phyloP scores from a whole-genome alignment of 2,329 filamentous ascomycete genomes.

The Metarhizium album region DNA sequence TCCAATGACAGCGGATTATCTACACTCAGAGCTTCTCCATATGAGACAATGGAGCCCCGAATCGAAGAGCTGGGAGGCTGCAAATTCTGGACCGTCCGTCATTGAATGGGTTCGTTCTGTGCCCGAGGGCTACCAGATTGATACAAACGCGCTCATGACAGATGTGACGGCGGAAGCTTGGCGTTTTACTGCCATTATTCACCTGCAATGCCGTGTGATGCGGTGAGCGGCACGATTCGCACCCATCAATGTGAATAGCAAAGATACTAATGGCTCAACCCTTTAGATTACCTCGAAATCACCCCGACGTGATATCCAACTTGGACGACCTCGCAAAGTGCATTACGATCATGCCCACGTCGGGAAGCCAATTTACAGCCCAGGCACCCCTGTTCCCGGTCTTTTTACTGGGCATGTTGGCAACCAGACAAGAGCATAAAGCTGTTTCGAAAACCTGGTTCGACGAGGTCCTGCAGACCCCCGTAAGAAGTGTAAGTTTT shows the following conservation, averaged over 20 bases:
- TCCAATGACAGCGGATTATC: slow-evolving; percentile 19
- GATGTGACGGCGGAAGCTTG: slow-evolving; percentile 30
- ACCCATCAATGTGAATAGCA: background rate
- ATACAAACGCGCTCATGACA: slow-evolving; percentile 24
- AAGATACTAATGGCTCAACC: slow-evolving; percentile 5
- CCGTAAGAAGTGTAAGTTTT: slow-evolving; percentile 29
- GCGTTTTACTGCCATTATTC: slow-evolving; percentile 28
- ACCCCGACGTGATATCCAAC: slow-evolving; percentile 22
- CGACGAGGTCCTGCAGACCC: slow-evolving; percentile 22
- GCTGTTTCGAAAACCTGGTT: slow-evolving; percentile 25
- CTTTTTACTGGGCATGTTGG: slow-evolving; percentile 28
- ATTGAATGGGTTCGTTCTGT: slow-evolving; percentile 21
- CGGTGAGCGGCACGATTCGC: slow-evolving; percentile 16
- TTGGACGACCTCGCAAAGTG: slow-evolving; percentile 24
- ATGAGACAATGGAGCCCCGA: slow-evolving; percentile 28
- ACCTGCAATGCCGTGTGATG: slow-evolving; percentile 27
- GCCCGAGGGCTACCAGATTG: slow-evolving; percentile 15
- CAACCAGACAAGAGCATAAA: slow-evolving; percentile 18
- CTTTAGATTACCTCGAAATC: slow-evolving; percentile 25
- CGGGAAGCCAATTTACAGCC: slow-evolving; percentile 28
- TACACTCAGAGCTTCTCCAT: slow-evolving; percentile 17
- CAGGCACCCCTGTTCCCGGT: slow-evolving; percentile 31
- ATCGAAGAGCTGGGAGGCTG: slow-evolving; percentile 14
- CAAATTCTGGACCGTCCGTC: slow-evolving; percentile 7
- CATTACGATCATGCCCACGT: slow-evolving; percentile 30